These are phyloP conservation scores for Filosporella fistucella DNA, from an alignment of 495 filamentous ascomycete genomes.

Conservation along the genomic window DNA sequence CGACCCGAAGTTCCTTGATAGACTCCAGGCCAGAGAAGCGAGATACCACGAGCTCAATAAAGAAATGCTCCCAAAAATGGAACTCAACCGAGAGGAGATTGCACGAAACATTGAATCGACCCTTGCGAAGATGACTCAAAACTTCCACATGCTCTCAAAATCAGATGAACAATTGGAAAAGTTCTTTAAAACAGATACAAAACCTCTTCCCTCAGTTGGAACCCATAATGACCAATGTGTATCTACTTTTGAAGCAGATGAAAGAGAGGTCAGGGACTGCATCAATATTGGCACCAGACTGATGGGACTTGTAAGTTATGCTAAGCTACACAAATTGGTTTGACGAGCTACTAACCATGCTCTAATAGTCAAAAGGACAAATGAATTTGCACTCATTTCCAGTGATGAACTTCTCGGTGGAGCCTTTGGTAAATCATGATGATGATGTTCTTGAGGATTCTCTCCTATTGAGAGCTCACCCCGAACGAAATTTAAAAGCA, in stretches of 20 bases:
- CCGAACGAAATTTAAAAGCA: too few relatives aligned
- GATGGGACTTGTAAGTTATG: slow-evolving; percentile 2
- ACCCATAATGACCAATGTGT: background rate
- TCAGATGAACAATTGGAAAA: too few relatives aligned
- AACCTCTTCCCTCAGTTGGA: too few relatives aligned
- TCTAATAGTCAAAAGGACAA: too few relatives aligned
- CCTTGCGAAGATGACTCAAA: slow-evolving; percentile 18
- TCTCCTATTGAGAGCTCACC: too few relatives aligned
- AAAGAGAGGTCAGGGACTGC: slow-evolving; percentile 9
- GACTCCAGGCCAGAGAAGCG: background rate
- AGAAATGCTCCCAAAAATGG: background rate
- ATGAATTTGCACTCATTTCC: too few relatives aligned
- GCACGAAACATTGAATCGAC: slow-evolving; percentile 8
- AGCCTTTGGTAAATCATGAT: too few relatives aligned
- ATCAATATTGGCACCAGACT: slow-evolving; percentile 3
- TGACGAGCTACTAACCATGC: too few relatives aligned
- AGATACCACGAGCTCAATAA: background rate
- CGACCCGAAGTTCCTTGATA: background rate
- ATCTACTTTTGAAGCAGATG: slow-evolving; percentile 4
- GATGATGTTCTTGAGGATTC: too few relatives aligned
- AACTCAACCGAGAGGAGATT: background rate
- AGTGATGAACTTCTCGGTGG: too few relatives aligned
- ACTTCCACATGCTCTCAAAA: slow-evolving; percentile 5
- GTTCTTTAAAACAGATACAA: too few relatives aligned
- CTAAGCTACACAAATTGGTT: too few relatives aligned